These are phyloP conservation scores for Urochloa ruziziensis DNA, from an alignment of 176 grass and related monocot species.

Conservation along the genomic window DNA sequence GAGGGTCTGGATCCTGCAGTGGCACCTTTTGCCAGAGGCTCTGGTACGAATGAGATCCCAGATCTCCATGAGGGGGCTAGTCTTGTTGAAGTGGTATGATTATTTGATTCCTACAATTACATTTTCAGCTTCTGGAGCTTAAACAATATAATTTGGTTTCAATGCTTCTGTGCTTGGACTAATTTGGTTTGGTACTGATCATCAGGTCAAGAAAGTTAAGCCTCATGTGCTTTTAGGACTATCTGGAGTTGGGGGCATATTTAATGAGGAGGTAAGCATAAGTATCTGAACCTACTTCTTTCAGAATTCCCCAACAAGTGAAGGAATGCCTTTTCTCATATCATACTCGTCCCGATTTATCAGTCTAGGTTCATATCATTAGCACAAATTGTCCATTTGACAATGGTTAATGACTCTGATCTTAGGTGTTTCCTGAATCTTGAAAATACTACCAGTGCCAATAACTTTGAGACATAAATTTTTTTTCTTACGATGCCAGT, in stretches of 20 bases:
- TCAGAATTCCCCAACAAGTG: constrained; percentile 14
- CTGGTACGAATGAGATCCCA: constrained; percentile 62
- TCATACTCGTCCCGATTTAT: constrained; percentile 1
- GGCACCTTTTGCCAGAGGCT: constrained; percentile 85
- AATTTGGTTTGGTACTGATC: constrained; percentile 27
- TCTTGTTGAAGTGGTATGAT: constrained; percentile 91
- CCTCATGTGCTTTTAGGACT: constrained; percentile 98
- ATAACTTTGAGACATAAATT: no score
- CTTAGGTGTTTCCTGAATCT: background rate
- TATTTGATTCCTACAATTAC: background rate
- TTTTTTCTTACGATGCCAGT: background rate
- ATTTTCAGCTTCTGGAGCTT: background rate
- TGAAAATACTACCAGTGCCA: background rate
- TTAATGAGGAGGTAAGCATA: constrained; percentile 78
- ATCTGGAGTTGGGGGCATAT: constrained; percentile 97
- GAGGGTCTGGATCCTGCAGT: constrained; percentile 72
- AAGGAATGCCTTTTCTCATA: background rate
- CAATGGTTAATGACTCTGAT: background rate
- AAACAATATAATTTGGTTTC: background rate
- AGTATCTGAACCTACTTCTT: background rate
- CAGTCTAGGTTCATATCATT: background rate
- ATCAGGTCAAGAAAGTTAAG: constrained; percentile 91
- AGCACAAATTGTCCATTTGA: constrained; percentile 6
- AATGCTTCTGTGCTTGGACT: constrained; percentile 15
- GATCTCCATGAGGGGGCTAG: constrained; percentile 84